These are phyloP conservation scores for Mycena vulgaris DNA, from an alignment of 768 basidiomycete genomes.

Conservation along the genomic window DNA sequence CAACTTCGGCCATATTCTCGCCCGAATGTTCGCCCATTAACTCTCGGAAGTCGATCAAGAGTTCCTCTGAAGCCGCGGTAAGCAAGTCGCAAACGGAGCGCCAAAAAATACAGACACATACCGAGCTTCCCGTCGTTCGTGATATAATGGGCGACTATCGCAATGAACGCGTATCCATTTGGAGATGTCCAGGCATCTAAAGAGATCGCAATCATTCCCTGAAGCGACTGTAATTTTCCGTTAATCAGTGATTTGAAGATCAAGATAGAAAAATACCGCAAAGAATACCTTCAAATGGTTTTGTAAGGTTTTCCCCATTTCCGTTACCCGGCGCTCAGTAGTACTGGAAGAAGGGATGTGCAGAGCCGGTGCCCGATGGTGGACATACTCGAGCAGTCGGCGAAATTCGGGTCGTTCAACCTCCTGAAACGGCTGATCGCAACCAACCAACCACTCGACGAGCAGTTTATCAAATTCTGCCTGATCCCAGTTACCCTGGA, in stretches of 20 bases:
- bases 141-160: background rate
- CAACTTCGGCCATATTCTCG: background rate
- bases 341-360: too few species aligned
- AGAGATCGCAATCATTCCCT: too few species aligned
- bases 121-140: too few species aligned
- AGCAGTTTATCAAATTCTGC: slow-evolving; percentile 37
- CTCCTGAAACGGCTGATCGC: slow-evolving; percentile 42
- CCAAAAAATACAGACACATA: background rate
- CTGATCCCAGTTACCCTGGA: slow-evolving; percentile 38
- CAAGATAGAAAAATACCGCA: too few species aligned
- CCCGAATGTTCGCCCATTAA: slow-evolving; percentile 6
- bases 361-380: background rate
- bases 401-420: slow-evolving; percentile 41
- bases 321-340: too few species aligned
- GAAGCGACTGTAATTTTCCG: too few species aligned
- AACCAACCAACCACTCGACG: slow-evolving; percentile 36
- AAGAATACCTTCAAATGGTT: too few species aligned
- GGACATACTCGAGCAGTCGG: slow-evolving; percentile 36
- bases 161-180: background rate
- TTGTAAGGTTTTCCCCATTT: too few species aligned
- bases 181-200: too few species aligned
- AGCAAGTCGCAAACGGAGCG: background rate
- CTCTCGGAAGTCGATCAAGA: slow-evolving; percentile 7
- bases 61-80: background rate
- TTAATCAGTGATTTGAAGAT: too few species aligned